Base-by-base conservation (phyloP, 1,139 yeast genomes). In the Magnusiomyces starmeri region DNA sequence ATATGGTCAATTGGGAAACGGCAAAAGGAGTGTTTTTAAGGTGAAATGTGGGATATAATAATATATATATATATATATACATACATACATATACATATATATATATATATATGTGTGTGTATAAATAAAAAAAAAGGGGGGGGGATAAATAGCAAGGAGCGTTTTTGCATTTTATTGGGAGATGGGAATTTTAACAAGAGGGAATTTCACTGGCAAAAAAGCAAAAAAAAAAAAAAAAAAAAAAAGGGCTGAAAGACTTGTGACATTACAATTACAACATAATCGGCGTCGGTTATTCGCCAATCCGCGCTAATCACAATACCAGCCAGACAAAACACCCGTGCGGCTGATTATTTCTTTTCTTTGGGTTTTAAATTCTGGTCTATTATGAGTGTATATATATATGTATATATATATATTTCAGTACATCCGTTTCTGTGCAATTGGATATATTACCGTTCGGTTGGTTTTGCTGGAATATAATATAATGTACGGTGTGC, bases 381-480 rank as follows among this genome's bases (percentile, higher is more conserved):
- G 34, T 27, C 14, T 27, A 14, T 27, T 9, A 27, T 27, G 34
- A 9, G 34, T 27, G 34, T 14, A 14, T 27, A n/a, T n/a, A n/a
- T n/a, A n/a, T n/a, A n/a, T n/a, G n/a, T n/a, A n/a, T n/a, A 35
- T 9, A 10, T 35, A 27, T 27, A 27, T 9, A 8, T 27, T 32
- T 32, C 37, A 32, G n/a, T 14, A 32, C 18, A n/a, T 18, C 37
- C 37, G 12, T n/a, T 32, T 32, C n/a, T 32, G 37, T 32, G 37
- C 9, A 16, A 37, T 21, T 1, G 37, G 37, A 22, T 81, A 76
- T 12, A 89, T 75, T 54, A 82, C 76, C 0, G 88, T 78, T 58
- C 81, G 81, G 32, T 81, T 86, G 0, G 88, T 78, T 63, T 85
- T 86, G 27, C 87, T 79, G 12, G 95, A 82, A 57, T 81, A 82